These are phyloP conservation scores for Eucalyptus tenuipes DNA, from an alignment of 345 rosid species.

Conservation along the genomic window DNA sequence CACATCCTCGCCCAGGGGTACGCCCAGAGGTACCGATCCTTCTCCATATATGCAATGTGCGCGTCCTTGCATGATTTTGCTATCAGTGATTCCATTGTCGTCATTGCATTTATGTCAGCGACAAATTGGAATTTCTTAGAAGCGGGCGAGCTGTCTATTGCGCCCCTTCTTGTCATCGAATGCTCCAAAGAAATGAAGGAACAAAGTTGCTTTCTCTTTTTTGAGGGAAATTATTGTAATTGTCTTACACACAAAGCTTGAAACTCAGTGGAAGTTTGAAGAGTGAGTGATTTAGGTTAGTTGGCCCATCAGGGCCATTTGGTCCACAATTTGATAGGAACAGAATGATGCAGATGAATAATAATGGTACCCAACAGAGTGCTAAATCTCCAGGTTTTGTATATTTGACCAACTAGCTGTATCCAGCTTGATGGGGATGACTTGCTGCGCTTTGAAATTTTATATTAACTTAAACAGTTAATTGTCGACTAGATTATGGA, in stretches of 20 bases:
- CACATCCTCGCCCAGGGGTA: conserved; percentile 34
- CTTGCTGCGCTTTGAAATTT: not conserved
- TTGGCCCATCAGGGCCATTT: not conserved
- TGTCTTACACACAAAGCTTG: not conserved
- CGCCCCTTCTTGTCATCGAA: not conserved
- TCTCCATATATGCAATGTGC: not conserved
- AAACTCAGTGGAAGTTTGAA: not conserved
- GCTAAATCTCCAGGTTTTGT: not conserved
- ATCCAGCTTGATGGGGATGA: not conserved
- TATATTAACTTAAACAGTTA: not conserved
- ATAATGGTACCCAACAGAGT: not conserved
- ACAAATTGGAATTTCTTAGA: not conserved
- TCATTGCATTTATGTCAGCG: not conserved
- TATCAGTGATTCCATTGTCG: not conserved
- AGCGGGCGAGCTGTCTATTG: not conserved
- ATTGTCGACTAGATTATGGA: not conserved
- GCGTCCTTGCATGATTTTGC: not conserved
- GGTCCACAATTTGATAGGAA: not conserved
- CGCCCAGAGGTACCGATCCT: conserved; percentile 16
- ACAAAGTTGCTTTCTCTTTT: not conserved
- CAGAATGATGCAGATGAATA: not conserved
- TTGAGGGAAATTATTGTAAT: not conserved
- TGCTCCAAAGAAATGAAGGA: not conserved
- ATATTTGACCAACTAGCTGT: not conserved
- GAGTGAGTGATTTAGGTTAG: not conserved